Percentiles rank a stretch among this genome's conserved stretches.
Conservation (phyloP, 2,329 filamentous ascomycete genomes). For the Pyricularia sp. region DNA sequence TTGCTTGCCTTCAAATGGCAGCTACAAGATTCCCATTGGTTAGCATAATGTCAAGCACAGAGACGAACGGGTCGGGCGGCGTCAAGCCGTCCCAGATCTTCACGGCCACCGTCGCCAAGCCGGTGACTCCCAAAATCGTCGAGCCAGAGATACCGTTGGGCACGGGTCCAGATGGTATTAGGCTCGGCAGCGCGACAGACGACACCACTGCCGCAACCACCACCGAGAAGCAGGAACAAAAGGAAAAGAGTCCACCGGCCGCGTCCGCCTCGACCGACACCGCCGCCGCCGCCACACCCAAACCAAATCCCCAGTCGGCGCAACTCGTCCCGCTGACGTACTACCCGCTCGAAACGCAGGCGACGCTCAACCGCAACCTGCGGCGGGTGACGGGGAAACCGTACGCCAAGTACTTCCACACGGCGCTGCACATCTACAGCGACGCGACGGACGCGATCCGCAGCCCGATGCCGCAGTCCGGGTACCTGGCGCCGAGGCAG, state of each 20-base stretch:
- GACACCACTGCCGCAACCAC: neutral
- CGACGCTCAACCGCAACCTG: slow-evolving; percentile 3
- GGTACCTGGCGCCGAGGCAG: slow-evolving; percentile 5
- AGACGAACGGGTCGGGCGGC: neutral
- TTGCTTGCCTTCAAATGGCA: neutral
- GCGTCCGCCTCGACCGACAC: neutral
- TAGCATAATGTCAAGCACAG: neutral
- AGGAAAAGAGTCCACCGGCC: neutral
- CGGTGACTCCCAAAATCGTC: neutral
- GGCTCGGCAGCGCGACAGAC: neutral
- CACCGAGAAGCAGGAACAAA: neutral
- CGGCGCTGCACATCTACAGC: slow-evolving; percentile 6
- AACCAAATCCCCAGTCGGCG: neutral
- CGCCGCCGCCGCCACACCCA: neutral
- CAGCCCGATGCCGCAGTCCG: slow-evolving; percentile 4
- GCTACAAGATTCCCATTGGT: neutral
- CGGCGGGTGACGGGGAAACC: slow-evolving; percentile 6
- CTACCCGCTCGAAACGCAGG: slow-evolving; percentile 7
- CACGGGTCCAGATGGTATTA: neutral
- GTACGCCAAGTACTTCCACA: slow-evolving; percentile 7
- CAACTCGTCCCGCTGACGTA: slow-evolving; percentile 6
- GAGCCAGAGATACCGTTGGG: neutral
- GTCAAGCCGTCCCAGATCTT: neutral
- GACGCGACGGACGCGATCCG: slow-evolving; percentile 7
- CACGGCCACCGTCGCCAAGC: neutral